Conservation (phyloP, 495 filamentous ascomycete species). For the Cryomyces antarcticus region DNA sequence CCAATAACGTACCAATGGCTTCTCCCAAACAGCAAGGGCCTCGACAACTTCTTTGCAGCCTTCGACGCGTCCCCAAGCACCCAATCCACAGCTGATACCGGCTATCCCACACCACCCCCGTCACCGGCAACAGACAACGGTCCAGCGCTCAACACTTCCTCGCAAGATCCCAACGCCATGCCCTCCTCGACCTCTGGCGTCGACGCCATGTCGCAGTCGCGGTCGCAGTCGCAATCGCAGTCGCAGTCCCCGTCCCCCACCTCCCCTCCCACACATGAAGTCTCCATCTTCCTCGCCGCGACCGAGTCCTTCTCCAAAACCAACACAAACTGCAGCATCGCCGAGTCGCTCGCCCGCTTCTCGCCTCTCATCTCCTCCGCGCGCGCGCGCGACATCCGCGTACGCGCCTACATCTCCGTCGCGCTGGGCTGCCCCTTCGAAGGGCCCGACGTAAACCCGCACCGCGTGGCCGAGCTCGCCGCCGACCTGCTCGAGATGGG, state of each 20-base stretch:
- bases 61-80: constrained; percentile 21
- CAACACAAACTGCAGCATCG: constrained; percentile 82
- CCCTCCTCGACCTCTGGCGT: constrained; percentile 11
- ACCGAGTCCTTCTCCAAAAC: constrained; percentile 79
- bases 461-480: constrained; percentile 66
- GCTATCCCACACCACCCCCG: constrained; percentile 17
- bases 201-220: constrained; percentile 7
- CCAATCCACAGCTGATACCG: constrained; percentile 6
- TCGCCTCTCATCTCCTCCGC: constrained; percentile 52
- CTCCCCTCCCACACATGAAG: constrained; percentile 33
- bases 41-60: constrained; percentile 33
- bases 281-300: constrained; percentile 83
- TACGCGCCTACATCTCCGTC: constrained; percentile 88
- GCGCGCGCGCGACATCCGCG: constrained; percentile 47
- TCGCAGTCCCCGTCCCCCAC: constrained; percentile 7
- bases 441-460: constrained; percentile 59
- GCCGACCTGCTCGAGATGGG: constrained; percentile 79
- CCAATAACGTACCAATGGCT: constrained; percentile 84
- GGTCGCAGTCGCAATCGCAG: background rate
- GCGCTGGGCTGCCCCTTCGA: constrained; percentile 91
- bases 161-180: constrained; percentile 22
- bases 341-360: constrained; percentile 59
- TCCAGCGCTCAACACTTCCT: constrained; percentile 23
- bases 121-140: constrained; percentile 14
- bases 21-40: constrained; percentile 68